Evolutionary conservation across 495 filamentous ascomycete genomes (phyloP).

Genomic region (Penicillium salamii): DNA sequence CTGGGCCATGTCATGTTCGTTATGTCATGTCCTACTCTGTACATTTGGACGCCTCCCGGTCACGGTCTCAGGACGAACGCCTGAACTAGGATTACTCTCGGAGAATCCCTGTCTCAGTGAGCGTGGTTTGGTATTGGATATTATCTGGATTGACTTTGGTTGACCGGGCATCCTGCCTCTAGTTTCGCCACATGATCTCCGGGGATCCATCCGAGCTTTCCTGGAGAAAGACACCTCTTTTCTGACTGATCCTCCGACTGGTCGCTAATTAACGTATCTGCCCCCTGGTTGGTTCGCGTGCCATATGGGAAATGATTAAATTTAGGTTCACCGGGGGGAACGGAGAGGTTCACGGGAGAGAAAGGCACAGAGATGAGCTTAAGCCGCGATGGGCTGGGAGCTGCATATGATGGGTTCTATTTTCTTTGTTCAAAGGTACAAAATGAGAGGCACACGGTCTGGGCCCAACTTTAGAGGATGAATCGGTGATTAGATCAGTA

Average conservation of each 20-base stretch:
- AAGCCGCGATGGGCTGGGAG: conserved; percentile 8
- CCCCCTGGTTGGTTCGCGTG: not conserved
- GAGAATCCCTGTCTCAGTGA: conserved; percentile 11
- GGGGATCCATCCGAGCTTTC: conserved; percentile 11
- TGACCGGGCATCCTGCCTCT: conserved; percentile 19
- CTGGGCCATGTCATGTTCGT: conserved; percentile 6
- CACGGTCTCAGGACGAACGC: not conserved
- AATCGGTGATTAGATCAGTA: not conserved
- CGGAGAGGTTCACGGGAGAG: conserved; percentile 24
- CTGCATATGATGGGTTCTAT: conserved; percentile 6
- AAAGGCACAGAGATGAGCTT: conserved; percentile 11
- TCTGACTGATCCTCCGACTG: conserved; percentile 12
- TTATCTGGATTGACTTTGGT: conserved; percentile 10
- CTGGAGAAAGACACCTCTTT: conserved; percentile 5
- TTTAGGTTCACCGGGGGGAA: conserved; percentile 21
- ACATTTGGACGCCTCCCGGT: conserved; percentile 12
- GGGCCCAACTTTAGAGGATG: not conserved
- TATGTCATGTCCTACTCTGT: conserved; percentile 33
- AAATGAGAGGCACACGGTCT: not conserved
- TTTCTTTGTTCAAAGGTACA: conserved; percentile 6
- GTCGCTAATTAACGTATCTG: not conserved
- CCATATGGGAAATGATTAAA: not conserved
- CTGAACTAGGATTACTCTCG: not conserved
- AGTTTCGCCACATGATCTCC: conserved; percentile 20
- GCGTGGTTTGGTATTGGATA: not conserved